Base-by-base conservation (phyloP, 768 basidiomycete species). In the Candolleomyces aberdarensis region DNA sequence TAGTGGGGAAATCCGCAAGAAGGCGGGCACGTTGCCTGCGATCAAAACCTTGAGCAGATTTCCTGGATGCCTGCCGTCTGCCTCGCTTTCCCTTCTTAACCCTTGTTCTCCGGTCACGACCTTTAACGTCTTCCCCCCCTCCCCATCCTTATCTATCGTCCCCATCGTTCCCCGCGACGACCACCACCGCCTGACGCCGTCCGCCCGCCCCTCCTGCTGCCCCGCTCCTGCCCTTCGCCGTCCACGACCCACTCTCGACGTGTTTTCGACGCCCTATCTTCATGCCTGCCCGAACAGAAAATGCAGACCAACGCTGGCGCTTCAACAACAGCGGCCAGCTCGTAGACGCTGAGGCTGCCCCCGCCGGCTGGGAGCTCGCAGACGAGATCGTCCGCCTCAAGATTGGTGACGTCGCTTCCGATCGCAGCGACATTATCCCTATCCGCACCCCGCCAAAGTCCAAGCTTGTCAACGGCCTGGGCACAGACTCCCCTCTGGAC, bases 311-410 rank as follows among this genome's bases (percentile, higher is more conserved):
- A 61, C 85, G 85, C 64, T 90, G 89, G 88, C 82, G 83, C 65
- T 75, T 87, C 67, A 86, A 85, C 65, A 80, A 75, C 61, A 83
- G 78, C 58, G 88, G 85, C 65, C 87, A 87, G 65, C 76, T 88
- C 61, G 78, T 85, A 63, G 85, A 89, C 70, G 73, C 81, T 31
- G 81, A 82, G 17, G 76, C 76, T 54, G 74, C 74, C 48, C 65
- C 83, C 56, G 74, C 81, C 56, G 82, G 84, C 52, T 92, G 90
- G 90, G 86, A 87, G 57, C 79, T 92, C 61, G 78, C 88, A 44
- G 86, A 90, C 69, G 86, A 87, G 63, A 84, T 92, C 56, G 86
- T 84, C 64, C 84, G 87, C 71, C 75, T 92, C 64, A 87, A 88
- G 68, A 86, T 92, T 59, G 79, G 77, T 64, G 82, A 84, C 63